Conservation (phyloP, 306 rosid genomes). For the Casuarina glauca region DNA sequence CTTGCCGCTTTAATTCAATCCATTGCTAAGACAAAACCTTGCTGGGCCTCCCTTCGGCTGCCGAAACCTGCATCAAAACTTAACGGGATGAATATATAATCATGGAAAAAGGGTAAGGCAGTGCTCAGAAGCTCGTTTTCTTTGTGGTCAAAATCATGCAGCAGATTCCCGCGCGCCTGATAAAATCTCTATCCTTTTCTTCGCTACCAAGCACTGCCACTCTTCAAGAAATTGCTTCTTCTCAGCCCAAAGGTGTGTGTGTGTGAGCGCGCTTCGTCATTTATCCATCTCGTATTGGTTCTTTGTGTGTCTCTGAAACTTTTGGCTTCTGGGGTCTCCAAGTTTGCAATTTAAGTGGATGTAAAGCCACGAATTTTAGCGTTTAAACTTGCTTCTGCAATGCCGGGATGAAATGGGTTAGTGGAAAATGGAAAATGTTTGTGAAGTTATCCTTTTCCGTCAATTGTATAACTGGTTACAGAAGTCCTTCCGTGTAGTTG, state of each 20-base stretch:
- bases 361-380: neutral
- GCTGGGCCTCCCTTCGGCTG: neutral
- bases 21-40: no score
- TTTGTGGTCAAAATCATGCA: constrained; percentile 41
- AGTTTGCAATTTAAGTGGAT: neutral
- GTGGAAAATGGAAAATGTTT: neutral
- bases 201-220: constrained; percentile 53
- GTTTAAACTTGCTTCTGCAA: neutral
- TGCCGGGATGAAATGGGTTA: neutral
- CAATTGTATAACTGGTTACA: neutral
- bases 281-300: neutral
- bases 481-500: neutral
- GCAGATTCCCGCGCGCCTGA: constrained; percentile 52
- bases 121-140: neutral
- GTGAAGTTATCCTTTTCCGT: neutral
- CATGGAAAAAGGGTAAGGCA: neutral
- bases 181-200: constrained; percentile 51
- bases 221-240: constrained; percentile 60
- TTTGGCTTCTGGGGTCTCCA: constrained; percentile 19
- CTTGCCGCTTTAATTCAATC: no score
- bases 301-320: constrained; percentile 2
- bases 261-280: neutral
- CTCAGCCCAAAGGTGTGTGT: constrained; percentile 62
- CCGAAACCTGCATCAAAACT: neutral
- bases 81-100: neutral